Evolutionary conservation across 2,329 filamentous ascomycete species (phyloP), one percentile per base, ranked within the genome.

Genomic region (Sclerotinia spermophila): DNA sequence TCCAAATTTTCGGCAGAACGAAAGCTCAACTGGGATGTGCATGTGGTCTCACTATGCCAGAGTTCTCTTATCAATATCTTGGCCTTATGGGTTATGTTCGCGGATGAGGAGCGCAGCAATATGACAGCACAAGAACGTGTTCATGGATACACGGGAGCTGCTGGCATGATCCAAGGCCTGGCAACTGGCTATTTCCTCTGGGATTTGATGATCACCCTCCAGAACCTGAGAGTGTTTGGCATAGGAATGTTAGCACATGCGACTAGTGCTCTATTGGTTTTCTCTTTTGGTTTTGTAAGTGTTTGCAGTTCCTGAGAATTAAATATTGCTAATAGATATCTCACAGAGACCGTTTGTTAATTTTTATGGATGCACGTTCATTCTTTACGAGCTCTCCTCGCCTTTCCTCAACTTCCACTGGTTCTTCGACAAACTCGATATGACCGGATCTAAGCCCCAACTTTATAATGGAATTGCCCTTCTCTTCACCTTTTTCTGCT

Each of bases 381-480:
- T 96, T 77, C 89, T 96, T 71, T 96, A 94, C 87, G 93, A 96
- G 81, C 86, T 96, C 53, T 94, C 92, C 38, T 92, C 90, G 6
- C 92, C 92, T 11, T 94, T 96, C 81, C 85, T 96, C 71, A 96
- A 96, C 79, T 87, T 95, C 79, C 93, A 96, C 83, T 96, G 93
- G 93, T 96, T 96, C 83, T 92, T 92, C 81, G 93, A 96, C 82
- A 96, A 96, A 83, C 83, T 95, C 71, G 86, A 88, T 77, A 89
- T 93, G 85, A 96, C 93, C 0, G 93, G 93, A 48, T 89, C 90
- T 30, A 85, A 84, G 68, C 81, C 88, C 35, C 93, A 96, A 82
- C 85, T 94, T 40, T 89, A 92, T 81, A 96, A 96, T 77, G 92
- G 92, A 75, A 84, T 94, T 72, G 78, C 87, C 70, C 87, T 96